Base-by-base conservation (phyloP, 2,329 filamentous ascomycete genomes). In the Cytospora chrysosperma region DNA sequence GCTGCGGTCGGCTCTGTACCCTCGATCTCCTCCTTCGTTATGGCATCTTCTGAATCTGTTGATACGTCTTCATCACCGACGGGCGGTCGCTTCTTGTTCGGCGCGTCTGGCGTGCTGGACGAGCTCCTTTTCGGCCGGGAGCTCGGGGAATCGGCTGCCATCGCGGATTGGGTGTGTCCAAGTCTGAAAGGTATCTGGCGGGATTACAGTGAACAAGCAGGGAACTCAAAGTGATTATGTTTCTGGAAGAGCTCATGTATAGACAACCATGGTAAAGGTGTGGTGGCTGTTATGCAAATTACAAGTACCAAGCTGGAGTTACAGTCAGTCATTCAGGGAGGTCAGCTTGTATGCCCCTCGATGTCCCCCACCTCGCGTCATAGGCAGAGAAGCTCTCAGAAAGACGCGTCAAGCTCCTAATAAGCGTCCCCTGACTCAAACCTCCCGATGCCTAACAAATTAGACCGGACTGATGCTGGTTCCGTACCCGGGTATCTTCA, bases 1-100 rank as follows among this genome's bases (percentile, higher is more conserved):
- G 69, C 68, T 34, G 73, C 72, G 64, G 72, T 68, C 15, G 71
- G 62, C 8, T 73, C 76, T 19, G 71, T 73, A 40, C 73, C 74
- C 4, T 70, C 64, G 50, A 79, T 78, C 65, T 80, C 78, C 54
- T 78, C 75, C 59, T 74, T 69, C 0, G 74, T 77, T 59, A 76
- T 76, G 9, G 75, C 76, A 70, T 80, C 77, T 68, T 77, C 73
- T 13, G 70, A 30, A 34, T 72, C 70, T 15, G 69, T 15, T 2
- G 26, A 21, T 47, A 28, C 4, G 47, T 50, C 28, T 37, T 37
- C 37, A 17, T 51, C 28, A 26, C 43, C 59, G 8, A 51, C 47
- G 3, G 61, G 43, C n/a, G 59, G 34, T n/a, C 60, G 56, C 43
- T 56, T 65, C 21, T 56, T 55, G 28, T 43, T 55, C 19, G 59